phyloP scores from a whole-genome alignment of 2,329 filamentous ascomycete species.

The Pseudocercospora fijiensis region DNA sequence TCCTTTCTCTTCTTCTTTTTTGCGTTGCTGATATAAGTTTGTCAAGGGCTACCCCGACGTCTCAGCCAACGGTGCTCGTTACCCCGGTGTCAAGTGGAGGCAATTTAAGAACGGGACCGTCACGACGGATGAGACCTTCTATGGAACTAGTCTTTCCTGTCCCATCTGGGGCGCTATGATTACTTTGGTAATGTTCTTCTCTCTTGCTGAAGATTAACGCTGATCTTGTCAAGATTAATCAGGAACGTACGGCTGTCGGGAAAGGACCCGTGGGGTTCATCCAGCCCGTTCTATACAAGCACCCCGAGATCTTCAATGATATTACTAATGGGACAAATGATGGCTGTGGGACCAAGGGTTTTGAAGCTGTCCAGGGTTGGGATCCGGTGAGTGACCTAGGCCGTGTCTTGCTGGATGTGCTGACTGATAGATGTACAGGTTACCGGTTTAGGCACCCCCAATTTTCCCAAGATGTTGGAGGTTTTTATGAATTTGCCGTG shows the following conservation, averaged over 20 bases:
- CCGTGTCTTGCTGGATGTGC: not conserved
- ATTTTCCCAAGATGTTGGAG: not conserved
- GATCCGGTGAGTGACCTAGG: slow-evolving; percentile 8
- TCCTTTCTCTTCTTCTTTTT: not conserved
- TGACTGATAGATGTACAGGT: not conserved
- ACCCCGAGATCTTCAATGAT: slow-evolving; percentile 28
- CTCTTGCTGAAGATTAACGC: too few relatives aligned
- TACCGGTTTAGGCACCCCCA: not conserved
- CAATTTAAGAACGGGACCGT: slow-evolving; percentile 38
- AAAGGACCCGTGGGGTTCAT: slow-evolving; percentile 37
- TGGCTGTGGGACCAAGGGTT: slow-evolving; percentile 15
- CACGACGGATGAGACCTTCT: slow-evolving; percentile 9
- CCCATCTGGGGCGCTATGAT: slow-evolving; percentile 33
- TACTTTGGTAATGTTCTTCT: slow-evolving; percentile 11
- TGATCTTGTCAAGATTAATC: too few relatives aligned
- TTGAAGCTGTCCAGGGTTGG: slow-evolving; percentile 30
- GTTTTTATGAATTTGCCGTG: slow-evolving; percentile 1
- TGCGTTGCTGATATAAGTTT: not conserved
- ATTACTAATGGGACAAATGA: slow-evolving; percentile 27
- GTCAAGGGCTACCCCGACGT: slow-evolving; percentile 39
- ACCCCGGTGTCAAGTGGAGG: slow-evolving; percentile 29
- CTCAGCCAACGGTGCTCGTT: slow-evolving; percentile 42
- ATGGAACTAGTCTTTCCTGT: slow-evolving; percentile 28
- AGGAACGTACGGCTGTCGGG: slow-evolving; percentile 27
- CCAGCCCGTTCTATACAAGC: slow-evolving; percentile 38